Evolutionary conservation across 306 rosid species (phyloP).

Genomic region (Fagus crenata): DNA sequence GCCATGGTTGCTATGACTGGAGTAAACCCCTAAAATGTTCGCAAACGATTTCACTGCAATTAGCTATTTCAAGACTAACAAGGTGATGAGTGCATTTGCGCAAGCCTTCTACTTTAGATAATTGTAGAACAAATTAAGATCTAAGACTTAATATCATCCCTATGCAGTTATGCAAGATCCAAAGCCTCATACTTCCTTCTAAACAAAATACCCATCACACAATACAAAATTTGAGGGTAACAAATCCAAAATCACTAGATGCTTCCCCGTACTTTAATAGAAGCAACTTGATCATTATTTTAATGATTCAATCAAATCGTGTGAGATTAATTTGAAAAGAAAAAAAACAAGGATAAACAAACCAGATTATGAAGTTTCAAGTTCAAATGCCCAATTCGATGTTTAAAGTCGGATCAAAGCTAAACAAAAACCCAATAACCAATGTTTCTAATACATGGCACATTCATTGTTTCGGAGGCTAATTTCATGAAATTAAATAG

Average conservation of each 20-base stretch:
- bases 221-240: background rate
- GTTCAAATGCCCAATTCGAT: background rate
- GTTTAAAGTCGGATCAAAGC: too few species aligned
- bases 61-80: background rate
- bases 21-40: background rate
- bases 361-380: background rate
- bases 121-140: background rate
- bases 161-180: background rate
- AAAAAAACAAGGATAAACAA: background rate
- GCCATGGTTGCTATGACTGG: background rate
- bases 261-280: background rate
- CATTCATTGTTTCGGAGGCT: too few species aligned
- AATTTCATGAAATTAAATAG: background rate
- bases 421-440: too few species aligned
- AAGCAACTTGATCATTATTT: background rate
- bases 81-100: too few species aligned
- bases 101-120: background rate
- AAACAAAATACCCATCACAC: background rate
- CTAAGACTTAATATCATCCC: background rate
- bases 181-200: background rate
- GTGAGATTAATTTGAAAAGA: background rate
- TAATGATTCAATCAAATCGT: background rate
- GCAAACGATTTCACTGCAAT: background rate
- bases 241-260: background rate
- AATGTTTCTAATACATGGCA: too few species aligned